Evolutionary conservation across 352 stramenopile species (phyloP).

Genomic region (Pseudoperonospora humuli): DNA sequence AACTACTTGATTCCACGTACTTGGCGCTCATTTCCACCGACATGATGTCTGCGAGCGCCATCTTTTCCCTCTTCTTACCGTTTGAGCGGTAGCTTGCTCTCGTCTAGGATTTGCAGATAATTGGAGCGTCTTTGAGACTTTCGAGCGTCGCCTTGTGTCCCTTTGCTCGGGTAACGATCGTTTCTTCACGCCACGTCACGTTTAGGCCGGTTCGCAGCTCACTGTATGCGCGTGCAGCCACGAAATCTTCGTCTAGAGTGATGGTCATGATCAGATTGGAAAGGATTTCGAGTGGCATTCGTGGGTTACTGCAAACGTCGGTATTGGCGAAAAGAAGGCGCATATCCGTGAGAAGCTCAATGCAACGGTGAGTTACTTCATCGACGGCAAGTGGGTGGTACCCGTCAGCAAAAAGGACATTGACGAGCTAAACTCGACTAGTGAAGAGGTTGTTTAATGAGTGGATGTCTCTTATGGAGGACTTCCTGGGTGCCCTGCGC

Average conservation of each 20-base stretch:
- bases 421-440: too few relatives aligned
- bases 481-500: too few relatives aligned
- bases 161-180: neutral
- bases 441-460: too few relatives aligned
- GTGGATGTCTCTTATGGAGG: too few relatives aligned
- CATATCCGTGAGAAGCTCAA: too few relatives aligned
- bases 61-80: slow-evolving; percentile 13
- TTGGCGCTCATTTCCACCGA: slow-evolving; percentile 64
- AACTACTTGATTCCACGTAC: slow-evolving; percentile 75
- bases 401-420: too few relatives aligned
- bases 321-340: too few relatives aligned
- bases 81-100: neutral
- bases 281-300: slow-evolving; percentile 8
- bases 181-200: slow-evolving; percentile 13
- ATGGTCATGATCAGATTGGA: slow-evolving; percentile 28
- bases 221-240: slow-evolving; percentile 28
- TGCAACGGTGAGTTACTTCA: too few relatives aligned
- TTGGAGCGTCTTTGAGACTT: too few relatives aligned
- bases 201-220: slow-evolving; percentile 19
- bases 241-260: slow-evolving; percentile 32
- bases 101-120: too few relatives aligned
- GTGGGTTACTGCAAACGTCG: too few relatives aligned
- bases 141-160: neutral
- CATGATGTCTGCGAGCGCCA: slow-evolving; percentile 72
- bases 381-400: too few relatives aligned